These are phyloP conservation scores for Knoxdaviesia proteae DNA, from an alignment of 2,329 filamentous ascomycete genomes.

Conservation along the genomic window DNA sequence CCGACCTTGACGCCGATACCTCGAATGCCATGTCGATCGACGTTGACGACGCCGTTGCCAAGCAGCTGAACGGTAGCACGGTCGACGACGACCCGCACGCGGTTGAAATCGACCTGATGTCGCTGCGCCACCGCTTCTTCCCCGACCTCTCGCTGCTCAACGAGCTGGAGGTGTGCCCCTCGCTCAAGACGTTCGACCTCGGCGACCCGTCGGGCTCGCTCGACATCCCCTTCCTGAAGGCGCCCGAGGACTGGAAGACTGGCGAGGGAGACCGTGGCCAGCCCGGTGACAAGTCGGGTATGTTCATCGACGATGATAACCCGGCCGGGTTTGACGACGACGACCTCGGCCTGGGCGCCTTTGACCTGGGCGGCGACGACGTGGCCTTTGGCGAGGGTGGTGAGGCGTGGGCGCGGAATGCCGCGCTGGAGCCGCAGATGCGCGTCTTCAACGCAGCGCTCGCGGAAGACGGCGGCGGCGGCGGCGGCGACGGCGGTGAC, in stretches of 20 bases:
- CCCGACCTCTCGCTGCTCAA: slow-evolving; percentile 59
- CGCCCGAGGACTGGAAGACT: slow-evolving; percentile 62
- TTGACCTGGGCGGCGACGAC: slow-evolving; percentile 52
- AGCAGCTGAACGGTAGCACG: slow-evolving; percentile 18
- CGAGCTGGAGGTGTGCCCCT: slow-evolving; percentile 81
- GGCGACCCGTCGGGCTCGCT: slow-evolving; percentile 68
- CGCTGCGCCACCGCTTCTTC: slow-evolving; percentile 66
- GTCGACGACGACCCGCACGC: slow-evolving; percentile 21
- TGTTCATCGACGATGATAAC: slow-evolving; percentile 75
- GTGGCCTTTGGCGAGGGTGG: slow-evolving; percentile 88
- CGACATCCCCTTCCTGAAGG: slow-evolving; percentile 82
- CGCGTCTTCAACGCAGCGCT: slow-evolving; percentile 49
- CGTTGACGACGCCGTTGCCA: slow-evolving; percentile 18
- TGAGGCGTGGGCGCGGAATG: slow-evolving; percentile 85
- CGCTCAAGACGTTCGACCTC: slow-evolving; percentile 80
- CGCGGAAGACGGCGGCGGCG: slow-evolving; percentile 34
- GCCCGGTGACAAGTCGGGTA: slow-evolving; percentile 49
- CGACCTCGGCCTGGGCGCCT: slow-evolving; percentile 50
- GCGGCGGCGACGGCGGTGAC: slow-evolving; percentile 25
- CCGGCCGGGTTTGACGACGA: slow-evolving; percentile 53
- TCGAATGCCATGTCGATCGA: neutral
- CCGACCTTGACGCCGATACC: neutral
- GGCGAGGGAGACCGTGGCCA: slow-evolving; percentile 40
- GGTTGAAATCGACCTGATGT: slow-evolving; percentile 57
- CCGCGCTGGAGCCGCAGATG: slow-evolving; percentile 69